Percentiles rank a stretch among this genome's conserved stretches.
phyloP scores from a whole-genome alignment of 2,329 filamentous ascomycete genomes.

The Colletotrichum sp. region DNA sequence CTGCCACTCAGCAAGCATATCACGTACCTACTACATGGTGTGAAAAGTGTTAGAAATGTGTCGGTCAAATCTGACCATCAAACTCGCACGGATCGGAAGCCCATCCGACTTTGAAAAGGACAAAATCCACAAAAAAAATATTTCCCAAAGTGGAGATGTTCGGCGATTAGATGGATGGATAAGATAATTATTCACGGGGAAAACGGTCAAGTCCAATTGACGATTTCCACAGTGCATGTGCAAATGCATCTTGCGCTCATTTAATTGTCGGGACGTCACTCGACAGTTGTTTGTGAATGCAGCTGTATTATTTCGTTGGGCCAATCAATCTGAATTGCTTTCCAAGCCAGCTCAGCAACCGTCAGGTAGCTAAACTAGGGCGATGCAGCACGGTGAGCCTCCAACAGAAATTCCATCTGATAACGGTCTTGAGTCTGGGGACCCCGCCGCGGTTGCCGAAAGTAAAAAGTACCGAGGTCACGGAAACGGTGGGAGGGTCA shows the following conservation, averaged over 20 bases:
- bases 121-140: not conserved
- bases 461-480: conserved; percentile 12
- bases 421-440: conserved; percentile 12
- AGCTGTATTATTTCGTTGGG: not conserved
- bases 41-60: no score
- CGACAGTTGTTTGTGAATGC: not conserved
- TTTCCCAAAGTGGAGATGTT: not conserved
- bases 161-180: not conserved
- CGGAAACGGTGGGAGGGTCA: not conserved
- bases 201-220: not conserved
- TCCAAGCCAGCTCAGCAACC: not conserved
- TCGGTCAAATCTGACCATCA: no score
- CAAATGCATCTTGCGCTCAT: not conserved
- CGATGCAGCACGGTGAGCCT: not conserved
- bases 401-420: conserved; percentile 7
- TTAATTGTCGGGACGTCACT: not conserved
- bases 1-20: no score
- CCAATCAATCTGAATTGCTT: not conserved
- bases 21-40: no score
- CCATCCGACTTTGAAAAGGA: not conserved
- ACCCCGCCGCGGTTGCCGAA: conserved; percentile 11
- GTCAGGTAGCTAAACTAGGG: not conserved
- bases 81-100: not conserved
- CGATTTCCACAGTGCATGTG: not conserved
- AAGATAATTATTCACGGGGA: not conserved